phyloP scores from a whole-genome alignment of 73 alveolate genomes.

The Stentor coeruleus region DNA sequence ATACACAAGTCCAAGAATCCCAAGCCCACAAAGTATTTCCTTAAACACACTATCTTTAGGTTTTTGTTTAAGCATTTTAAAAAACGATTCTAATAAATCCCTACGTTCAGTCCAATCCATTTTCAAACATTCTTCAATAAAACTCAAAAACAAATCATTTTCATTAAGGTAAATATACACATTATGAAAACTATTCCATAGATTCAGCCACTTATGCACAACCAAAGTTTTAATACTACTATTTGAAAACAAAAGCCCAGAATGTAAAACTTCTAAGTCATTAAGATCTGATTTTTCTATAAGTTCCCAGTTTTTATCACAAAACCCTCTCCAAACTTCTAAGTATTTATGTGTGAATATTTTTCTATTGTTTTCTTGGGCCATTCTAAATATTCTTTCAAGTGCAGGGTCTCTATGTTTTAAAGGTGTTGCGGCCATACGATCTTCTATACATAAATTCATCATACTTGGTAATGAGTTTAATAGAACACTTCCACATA shows the following conservation, averaged over 20 bases:
- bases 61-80: not conserved
- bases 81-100: not conserved
- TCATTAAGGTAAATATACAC: not conserved
- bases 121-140: not conserved
- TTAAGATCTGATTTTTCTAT: not conserved
- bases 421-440: not conserved
- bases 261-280: slow-evolving; percentile 2
- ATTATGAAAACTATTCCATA: not conserved
- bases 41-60: not conserved
- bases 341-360: not conserved
- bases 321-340: slow-evolving; percentile 1
- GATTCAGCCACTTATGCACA: not conserved
- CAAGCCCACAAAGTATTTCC: not conserved
- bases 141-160: not conserved
- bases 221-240: not conserved
- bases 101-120: not conserved
- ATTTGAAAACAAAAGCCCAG: not conserved
- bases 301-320: not conserved
- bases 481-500: not conserved
- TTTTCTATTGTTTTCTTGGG: not conserved
- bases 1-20: not conserved
- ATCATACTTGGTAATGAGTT: not conserved
- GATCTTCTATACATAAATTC: slow-evolving; percentile 1
- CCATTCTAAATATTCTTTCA: not conserved
- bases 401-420: slow-evolving; percentile 1